Evolutionary conservation across 257 asterid species (phyloP).

Genomic region (Nicotiana benthamiana): DNA sequence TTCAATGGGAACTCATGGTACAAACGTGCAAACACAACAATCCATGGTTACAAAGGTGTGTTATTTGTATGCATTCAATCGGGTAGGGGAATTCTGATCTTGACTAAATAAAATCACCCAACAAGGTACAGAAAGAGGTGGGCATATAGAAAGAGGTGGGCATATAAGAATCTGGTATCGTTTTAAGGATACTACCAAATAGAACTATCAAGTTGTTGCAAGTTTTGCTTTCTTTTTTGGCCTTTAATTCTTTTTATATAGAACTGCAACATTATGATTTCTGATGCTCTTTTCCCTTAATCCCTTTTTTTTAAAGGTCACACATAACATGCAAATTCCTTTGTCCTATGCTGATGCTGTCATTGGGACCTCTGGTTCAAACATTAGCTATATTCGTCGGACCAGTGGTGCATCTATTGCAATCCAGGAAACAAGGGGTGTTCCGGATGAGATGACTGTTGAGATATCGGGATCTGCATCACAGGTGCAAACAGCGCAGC

Average conservation of each 20-base stretch:
- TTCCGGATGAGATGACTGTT: slow-evolving; percentile 88
- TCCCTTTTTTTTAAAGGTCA: slow-evolving; percentile 32
- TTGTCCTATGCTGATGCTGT: slow-evolving; percentile 80
- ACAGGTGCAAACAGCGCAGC: slow-evolving; percentile 84
- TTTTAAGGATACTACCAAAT: not conserved
- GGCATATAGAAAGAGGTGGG: not conserved
- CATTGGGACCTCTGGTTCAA: slow-evolving; percentile 77
- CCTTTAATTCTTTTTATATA: not conserved
- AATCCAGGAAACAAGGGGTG: slow-evolving; percentile 74
- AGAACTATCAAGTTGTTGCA: not conserved
- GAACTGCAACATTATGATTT: not conserved
- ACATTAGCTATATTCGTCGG: slow-evolving; percentile 85
- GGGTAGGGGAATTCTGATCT: not conserved
- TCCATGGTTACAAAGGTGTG: slow-evolving; percentile 64
- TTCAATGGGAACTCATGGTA: slow-evolving; percentile 6
- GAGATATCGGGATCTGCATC: slow-evolving; percentile 84
- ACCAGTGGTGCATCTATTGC: slow-evolving; percentile 88
- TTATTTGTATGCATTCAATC: not conserved
- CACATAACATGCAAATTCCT: slow-evolving; percentile 78
- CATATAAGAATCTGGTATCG: not conserved
- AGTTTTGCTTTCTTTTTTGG: not conserved
- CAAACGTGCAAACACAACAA: slow-evolving; percentile 27
- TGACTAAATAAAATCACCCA: not conserved
- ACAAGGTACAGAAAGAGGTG: not conserved
- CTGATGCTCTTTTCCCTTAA: slow-evolving; percentile 3